Percentiles rank a stretch among this genome's conserved stretches.
Evolutionary conservation across 2,329 filamentous ascomycete species (phyloP).

Genomic region (Didymella keratinophila): DNA sequence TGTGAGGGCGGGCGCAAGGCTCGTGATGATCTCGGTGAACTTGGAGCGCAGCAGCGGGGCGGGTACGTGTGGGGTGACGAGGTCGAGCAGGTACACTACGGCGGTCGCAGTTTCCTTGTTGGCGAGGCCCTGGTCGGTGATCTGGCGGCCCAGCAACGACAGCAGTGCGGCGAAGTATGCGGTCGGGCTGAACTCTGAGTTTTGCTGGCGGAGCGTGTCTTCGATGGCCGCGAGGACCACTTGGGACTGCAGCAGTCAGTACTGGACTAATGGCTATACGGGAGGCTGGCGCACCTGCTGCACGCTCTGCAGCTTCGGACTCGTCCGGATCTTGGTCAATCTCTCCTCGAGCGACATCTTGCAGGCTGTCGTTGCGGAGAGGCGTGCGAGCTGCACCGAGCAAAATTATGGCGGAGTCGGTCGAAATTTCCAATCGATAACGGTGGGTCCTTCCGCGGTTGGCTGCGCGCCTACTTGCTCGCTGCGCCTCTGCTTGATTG

Average conservation of each 20-base stretch:
- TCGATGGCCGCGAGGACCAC: slow-evolving; percentile 91
- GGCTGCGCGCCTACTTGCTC: not conserved
- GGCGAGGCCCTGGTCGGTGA: slow-evolving; percentile 68
- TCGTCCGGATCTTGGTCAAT: slow-evolving; percentile 91
- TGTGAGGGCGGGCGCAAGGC: slow-evolving; percentile 83
- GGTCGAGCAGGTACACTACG: slow-evolving; percentile 93
- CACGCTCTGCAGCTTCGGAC: slow-evolving; percentile 94
- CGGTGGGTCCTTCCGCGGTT: slow-evolving; percentile 1
- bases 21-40: slow-evolving; percentile 90
- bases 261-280: not conserved
- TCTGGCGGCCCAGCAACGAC: slow-evolving; percentile 81
- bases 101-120: slow-evolving; percentile 86
- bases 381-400: slow-evolving; percentile 12
- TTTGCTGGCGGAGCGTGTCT: slow-evolving; percentile 88
- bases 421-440: slow-evolving; percentile 19
- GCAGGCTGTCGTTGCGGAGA: slow-evolving; percentile 29
- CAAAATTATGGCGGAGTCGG: slow-evolving; percentile 14
- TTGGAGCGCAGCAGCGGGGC: slow-evolving; percentile 89
- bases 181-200: slow-evolving; percentile 81
- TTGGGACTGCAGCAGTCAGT: slow-evolving; percentile 67
- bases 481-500: not conserved
- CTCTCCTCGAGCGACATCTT: slow-evolving; percentile 79
- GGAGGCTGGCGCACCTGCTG: slow-evolving; percentile 71
- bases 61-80: slow-evolving; percentile 85
- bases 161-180: slow-evolving; percentile 96